Evolutionary conservation across 345 rosid species (phyloP), one percentile per base, ranked within the genome.

Genomic region (Balakata baccata): DNA sequence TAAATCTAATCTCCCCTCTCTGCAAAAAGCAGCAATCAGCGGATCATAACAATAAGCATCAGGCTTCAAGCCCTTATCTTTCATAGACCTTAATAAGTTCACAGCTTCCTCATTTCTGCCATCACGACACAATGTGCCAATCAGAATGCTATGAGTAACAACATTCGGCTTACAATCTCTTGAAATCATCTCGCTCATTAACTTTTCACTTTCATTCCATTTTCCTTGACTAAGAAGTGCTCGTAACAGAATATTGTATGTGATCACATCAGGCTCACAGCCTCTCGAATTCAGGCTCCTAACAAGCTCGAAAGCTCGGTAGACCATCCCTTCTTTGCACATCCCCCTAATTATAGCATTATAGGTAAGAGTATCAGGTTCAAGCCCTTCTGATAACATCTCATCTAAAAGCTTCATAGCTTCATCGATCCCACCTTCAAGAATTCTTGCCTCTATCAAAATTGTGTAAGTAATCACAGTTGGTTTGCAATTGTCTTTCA

Each of bases 11-110:
- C 83, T 90, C 46, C 93, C 89, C 63, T 86, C 89, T 81, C 85
- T 87, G 75, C 93, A 92, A 50, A 84, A 85, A 11, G 96, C 93
- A n/a, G 94, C 86, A 16, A 94, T 85, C 80, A 94, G 71, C 0
- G 98, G 97, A 68, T 94, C 92, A 29, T 92, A 94, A 74, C 96
- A 86, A 56, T 84, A 90, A 20, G 90, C 86, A 82, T 94, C 92
- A 0, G 93, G 93, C 1, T 83, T 83, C 64, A 89, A 70, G 11
- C 91, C 94, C 80, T 81, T 86, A 22, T 88, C 89, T 78, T 80
- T 83, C 87, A 88, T 89, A 49, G 72, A 75, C 83, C 74, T 85
- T 69, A 92, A 75, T 5, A 92, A 81, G 78, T 85, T 79, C 72
- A 89, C 75, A 0, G 97, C 96, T 20, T 88, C 90, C 13, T 86